A percentile compares a stretch with the other conserved stretches of the same genome.
phyloP scores from a whole-genome alignment of 441 rosid genomes.

The Populus tomentosa region DNA sequence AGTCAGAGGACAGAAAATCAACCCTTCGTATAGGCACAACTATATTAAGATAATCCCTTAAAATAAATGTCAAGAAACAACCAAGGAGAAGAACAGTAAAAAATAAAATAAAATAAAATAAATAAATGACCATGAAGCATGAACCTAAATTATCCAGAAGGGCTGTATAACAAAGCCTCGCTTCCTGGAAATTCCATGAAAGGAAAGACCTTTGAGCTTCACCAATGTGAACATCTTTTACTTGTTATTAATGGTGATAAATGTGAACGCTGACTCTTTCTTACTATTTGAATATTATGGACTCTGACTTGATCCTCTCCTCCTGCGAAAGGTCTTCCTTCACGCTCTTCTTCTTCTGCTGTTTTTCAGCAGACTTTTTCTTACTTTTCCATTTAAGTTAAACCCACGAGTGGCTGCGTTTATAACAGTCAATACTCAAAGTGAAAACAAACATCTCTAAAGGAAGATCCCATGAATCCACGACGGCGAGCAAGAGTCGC shows the following conservation, averaged over 20 bases:
- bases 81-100: no score
- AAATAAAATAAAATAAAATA: no score
- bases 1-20: neutral
- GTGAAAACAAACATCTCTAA: neutral
- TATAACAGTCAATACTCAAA: neutral
- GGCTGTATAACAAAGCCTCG: neutral
- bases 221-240: neutral
- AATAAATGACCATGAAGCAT: neutral
- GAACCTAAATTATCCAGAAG: neutral
- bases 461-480: no score
- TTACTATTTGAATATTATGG: neutral
- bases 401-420: neutral
- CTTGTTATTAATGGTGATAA: neutral
- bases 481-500: no score
- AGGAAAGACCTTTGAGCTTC: neutral
- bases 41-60: no score
- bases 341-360: neutral
- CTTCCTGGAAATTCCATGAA: neutral
- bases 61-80: no score
- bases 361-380: neutral
- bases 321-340: neutral
- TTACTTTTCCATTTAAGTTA: neutral
- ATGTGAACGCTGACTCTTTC: neutral
- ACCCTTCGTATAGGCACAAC: neutral
- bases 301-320: neutral